A percentile compares a stretch with the other conserved stretches of the same genome.
Evolutionary conservation across 768 basidiomycete genomes (phyloP).

Genomic region (Russula olivacea): DNA sequence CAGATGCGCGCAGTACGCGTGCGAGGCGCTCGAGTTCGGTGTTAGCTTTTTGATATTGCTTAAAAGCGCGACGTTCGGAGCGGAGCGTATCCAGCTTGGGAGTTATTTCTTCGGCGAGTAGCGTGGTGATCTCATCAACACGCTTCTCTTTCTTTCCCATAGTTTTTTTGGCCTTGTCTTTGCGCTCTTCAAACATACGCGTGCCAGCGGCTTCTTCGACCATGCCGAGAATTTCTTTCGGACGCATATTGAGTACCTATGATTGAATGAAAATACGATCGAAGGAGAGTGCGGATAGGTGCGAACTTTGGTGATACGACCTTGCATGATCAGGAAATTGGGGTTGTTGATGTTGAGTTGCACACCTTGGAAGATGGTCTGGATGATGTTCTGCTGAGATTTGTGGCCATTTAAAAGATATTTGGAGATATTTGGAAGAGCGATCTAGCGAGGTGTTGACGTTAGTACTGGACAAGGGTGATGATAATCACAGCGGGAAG

Average conservation of each 20-base stretch:
- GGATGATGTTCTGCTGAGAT: slow-evolving; percentile 74
- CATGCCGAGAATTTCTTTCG: slow-evolving; percentile 96
- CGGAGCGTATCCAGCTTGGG: slow-evolving; percentile 92
- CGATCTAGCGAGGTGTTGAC: slow-evolving; percentile 50
- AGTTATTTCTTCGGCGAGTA: slow-evolving; percentile 84
- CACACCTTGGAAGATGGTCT: slow-evolving; percentile 91
- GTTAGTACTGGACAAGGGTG: not conserved
- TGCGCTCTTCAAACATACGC: slow-evolving; percentile 97
- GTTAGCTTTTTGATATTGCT: slow-evolving; percentile 85
- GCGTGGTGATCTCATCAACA: slow-evolving; percentile 77
- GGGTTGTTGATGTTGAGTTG: slow-evolving; percentile 99
- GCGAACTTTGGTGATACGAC: slow-evolving; percentile 91
- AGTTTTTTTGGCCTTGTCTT: slow-evolving; percentile 92
- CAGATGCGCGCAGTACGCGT: slow-evolving; percentile 77
- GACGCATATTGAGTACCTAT: slow-evolving; percentile 94
- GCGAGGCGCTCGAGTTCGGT: slow-evolving; percentile 83
- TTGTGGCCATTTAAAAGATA: slow-evolving; percentile 97
- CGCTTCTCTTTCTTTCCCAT: slow-evolving; percentile 98
- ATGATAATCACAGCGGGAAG: not conserved
- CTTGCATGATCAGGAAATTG: slow-evolving; percentile 99
- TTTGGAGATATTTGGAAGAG: slow-evolving; percentile 88
- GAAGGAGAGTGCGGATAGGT: not conserved
- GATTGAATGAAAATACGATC: not conserved
- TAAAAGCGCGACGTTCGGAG: slow-evolving; percentile 78
- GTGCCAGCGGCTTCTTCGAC: slow-evolving; percentile 98